Base-by-base conservation (phyloP, 805 yeast species). In the Saccharomycopsis sp. region DNA sequence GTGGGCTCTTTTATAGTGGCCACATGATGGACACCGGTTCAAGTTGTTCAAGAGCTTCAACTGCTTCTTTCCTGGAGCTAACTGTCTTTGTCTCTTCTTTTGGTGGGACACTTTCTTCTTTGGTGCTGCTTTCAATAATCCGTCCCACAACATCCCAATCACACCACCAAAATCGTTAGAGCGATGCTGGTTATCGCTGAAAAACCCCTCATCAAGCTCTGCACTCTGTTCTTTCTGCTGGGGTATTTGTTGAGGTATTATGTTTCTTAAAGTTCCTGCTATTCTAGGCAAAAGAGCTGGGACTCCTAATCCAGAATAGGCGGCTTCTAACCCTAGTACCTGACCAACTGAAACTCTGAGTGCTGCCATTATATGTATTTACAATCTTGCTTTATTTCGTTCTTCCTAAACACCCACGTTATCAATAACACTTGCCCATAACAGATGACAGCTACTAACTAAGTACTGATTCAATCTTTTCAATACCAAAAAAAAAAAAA, bases 11-110 rank as follows among this genome's bases (percentile, higher is more conserved):
- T 93, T 94, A 66, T 83, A 86, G 62, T 88, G 86, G 51, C 99
- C 99, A 75, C 99, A 93, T 0, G 97, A 86, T 2, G 98, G 97
- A 70, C 99, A 93, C 70, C 96, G 82, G 62, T 87, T 89, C 67
- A 94, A 76, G 69, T 89, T 86, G 58, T 84, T 81, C 63, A 88
- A 78, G 55, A 85, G 84, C 70, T 88, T 83, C 64, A 89, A 75
- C 65, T 91, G 94, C 70, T 90, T 93, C 59, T 83, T 79, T 9
- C 89, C 96, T 2, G 93, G 89, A 5, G 90, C 91, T 64, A 89
- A 82, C 65, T 87, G 83, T 74, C 92, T 84, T 69, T 82, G 86
- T 72, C 97, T 85, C 68, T 89, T 87, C 72, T 89, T 88, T 74
- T 83, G 83, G 70, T 90, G 89, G 5, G 98, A 90, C 1, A 84